Evolutionary conservation across 2,329 filamentous ascomycete genomes (phyloP), one percentile per base, ranked within the genome.

Genomic region (Diaporthe velutina): DNA sequence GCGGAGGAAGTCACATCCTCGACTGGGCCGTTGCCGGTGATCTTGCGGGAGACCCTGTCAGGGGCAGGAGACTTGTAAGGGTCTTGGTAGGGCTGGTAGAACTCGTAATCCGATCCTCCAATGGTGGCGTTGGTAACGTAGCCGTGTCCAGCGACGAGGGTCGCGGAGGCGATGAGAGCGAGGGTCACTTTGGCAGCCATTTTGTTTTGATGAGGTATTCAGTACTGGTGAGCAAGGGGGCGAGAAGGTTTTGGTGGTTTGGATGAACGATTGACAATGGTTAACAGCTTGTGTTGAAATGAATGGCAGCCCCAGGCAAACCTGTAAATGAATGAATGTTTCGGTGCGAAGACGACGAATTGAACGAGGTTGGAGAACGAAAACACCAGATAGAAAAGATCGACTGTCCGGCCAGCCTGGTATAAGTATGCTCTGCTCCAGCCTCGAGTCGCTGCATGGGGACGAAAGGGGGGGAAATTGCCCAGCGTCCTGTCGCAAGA

Each of bases 21-120:
- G 30, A 92, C 86, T 0, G 90, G 90, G 4, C 90, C 90, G 80
- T 91, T 91, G 50, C 89, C 89, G 74, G 88, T 85, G 73, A 92
- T 86, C 10, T 84, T 83, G 25, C 90, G 88, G n/a, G 90, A 90
- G 79, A 91, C 87, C n/a, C 89, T 75, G 76, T 45, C 40, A 33
- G 70, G 70, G 3, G 22, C 66, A 15, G 73, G 73, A 33, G 30
- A 42, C 19, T 25, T 73, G 70, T 76, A 76, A 13, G 73, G 70
- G 17, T 76, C 75, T 1, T 42, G 57, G 30, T 76, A 76, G 0
- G 75, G 75, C 25, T 76, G 75, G 35, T 75, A 76, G 15, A 76
- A 75, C 7, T 67, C 58, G 38, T 57, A 73, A 25, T 67, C 64
- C 19, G 25, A 9, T 17, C 38, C 70, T 42, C 73, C 73, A 9